phyloP scores from a whole-genome alignment of 1,284 basidiomycete species.

The Amylostereum areolatum region DNA sequence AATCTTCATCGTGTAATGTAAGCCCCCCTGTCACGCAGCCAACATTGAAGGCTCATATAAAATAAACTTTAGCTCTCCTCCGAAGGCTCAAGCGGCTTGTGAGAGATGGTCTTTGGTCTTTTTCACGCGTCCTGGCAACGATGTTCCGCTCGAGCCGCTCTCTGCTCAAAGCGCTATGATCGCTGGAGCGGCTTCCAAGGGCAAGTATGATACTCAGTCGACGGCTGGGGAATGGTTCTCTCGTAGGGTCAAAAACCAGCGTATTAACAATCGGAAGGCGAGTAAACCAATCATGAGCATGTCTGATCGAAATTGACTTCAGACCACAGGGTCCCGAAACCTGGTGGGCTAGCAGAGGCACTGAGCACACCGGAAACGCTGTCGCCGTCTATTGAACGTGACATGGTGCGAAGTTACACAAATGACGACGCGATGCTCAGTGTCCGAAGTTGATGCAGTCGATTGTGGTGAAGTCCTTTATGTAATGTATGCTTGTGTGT shows the following conservation, averaged over 20 bases:
- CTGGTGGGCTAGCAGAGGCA: background rate
- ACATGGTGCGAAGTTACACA: background rate
- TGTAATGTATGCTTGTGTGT: background rate
- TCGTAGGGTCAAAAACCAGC: background rate
- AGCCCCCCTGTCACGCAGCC: background rate
- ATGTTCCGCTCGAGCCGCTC: background rate
- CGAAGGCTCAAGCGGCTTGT: background rate
- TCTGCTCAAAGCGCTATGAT: background rate
- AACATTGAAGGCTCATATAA: background rate
- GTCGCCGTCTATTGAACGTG: background rate
- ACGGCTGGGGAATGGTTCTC: background rate
- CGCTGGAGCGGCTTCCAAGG: background rate
- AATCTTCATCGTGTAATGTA: conserved; percentile 30
- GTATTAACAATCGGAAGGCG: background rate
- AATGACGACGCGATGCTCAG: background rate
- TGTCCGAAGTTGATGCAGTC: background rate
- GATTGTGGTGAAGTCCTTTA: background rate
- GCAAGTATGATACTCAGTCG: background rate
- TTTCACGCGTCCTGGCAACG: background rate
- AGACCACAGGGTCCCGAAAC: background rate
- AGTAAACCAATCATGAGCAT: background rate
- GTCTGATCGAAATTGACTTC: background rate
- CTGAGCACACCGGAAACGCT: background rate
- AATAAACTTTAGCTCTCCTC: background rate
- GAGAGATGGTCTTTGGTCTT: background rate